Percentiles rank a stretch among this genome's conserved stretches.
These are phyloP conservation scores for Didymella lethalis DNA, from an alignment of 2,329 filamentous ascomycete genomes.

Conservation along the genomic window DNA sequence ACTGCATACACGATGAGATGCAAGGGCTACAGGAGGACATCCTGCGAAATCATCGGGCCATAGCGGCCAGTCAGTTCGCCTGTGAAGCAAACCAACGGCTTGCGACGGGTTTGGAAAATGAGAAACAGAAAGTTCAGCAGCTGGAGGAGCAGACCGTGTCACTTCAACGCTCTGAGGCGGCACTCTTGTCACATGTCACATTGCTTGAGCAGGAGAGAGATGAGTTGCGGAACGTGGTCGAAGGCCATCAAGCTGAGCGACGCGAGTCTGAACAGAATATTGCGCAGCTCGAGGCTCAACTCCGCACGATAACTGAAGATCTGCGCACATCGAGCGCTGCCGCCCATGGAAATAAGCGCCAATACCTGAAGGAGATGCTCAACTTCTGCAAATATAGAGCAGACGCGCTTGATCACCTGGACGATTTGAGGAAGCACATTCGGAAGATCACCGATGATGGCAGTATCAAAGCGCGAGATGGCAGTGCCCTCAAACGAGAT, in stretches of 20 bases:
- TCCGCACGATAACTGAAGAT: slow-evolving; percentile 25
- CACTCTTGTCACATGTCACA: slow-evolving; percentile 18
- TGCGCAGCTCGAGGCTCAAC: slow-evolving; percentile 20
- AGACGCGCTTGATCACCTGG: slow-evolving; percentile 12
- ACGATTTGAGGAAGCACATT: slow-evolving; percentile 22
- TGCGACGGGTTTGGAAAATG: slow-evolving; percentile 24
- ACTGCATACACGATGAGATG: slow-evolving; percentile 28
- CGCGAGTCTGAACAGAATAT: slow-evolving; percentile 20
- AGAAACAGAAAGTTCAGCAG: slow-evolving; percentile 24
- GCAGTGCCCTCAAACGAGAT: slow-evolving; percentile 10
- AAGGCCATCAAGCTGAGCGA: slow-evolving; percentile 2
- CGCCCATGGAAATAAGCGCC: slow-evolving; percentile 14
- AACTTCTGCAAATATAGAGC: slow-evolving; percentile 10
- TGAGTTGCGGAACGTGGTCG: slow-evolving; percentile 15
- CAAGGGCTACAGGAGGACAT: slow-evolving; percentile 28
- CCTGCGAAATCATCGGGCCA: slow-evolving; percentile 30
- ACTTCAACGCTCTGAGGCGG: slow-evolving; percentile 22
- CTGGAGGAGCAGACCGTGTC: slow-evolving; percentile 23
- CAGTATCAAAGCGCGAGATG: slow-evolving; percentile 14
- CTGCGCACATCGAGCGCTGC: slow-evolving; percentile 14
- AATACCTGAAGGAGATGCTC: slow-evolving; percentile 15
- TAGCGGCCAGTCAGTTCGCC: slow-evolving; percentile 24
- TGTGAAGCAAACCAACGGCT: slow-evolving; percentile 28
- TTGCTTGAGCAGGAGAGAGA: slow-evolving; percentile 29
- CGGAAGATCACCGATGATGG: slow-evolving; percentile 15